Evolutionary conservation across 306 rosid species (phyloP), one percentile per base, ranked within the genome.

Genomic region (Glycine soja): DNA sequence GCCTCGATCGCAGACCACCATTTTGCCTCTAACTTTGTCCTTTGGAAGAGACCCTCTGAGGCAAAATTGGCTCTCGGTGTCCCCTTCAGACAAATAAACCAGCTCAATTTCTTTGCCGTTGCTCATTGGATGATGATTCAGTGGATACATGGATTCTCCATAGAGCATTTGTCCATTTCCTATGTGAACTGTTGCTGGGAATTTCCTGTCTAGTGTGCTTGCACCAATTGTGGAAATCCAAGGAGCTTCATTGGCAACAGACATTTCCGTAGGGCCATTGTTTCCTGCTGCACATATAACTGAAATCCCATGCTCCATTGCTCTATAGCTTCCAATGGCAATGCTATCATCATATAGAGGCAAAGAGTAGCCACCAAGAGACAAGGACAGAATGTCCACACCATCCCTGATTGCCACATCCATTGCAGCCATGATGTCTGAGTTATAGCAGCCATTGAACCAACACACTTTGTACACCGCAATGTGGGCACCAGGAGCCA

Each of bases 391-490:
- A 70, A 95, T 53, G 82, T 91, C 97, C 3, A 95, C 98, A 47
- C 93, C 93, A 73, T 95, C 98, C 47, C 82, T 80, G 19, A 95
- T 95, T 12, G 98, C 97, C 4, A 74, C 85, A 85, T 95, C 97
- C 92, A 94, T 88, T 43, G 97, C 97, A 19, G 98, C 97, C 63
- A 92, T 81, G 53, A 95, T 92, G 48, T 95, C 97, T 14, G 98
- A 95, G 82, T 93, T 92, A 30, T 92, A 95, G 56, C 98, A 95
- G 74, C 98, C 98, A 81, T 82, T 90, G 78, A 50, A 85, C 97
- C 98, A 95, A 78, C 98, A 95, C 13, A 95, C 97, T 81, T 95
- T 95, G 90, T 95, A 92, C 47, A 85, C 87, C 0, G 98, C 98
- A 72, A 95, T 84, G 87, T 86, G 97, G 10, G 97, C 89, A 12